A percentile compares a stretch with the other conserved stretches of the same genome.
Evolutionary conservation across 2,329 filamentous ascomycete genomes (phyloP).

Genomic region (Talaromyces verruculosus): DNA sequence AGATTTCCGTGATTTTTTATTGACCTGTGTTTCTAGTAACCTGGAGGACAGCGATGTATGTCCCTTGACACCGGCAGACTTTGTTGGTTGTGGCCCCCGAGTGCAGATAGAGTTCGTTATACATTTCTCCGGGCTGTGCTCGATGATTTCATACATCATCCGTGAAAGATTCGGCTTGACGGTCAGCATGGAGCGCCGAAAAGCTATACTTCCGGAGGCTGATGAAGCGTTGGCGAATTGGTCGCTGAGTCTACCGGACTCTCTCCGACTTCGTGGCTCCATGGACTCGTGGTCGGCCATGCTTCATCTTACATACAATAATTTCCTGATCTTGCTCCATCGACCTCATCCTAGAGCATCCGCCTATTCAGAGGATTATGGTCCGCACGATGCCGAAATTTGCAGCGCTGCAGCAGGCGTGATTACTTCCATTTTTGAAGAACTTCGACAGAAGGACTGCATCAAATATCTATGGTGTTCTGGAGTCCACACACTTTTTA

Average conservation of each 20-base stretch:
- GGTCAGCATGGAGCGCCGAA: conserved; percentile 42
- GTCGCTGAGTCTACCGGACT: conserved; percentile 45
- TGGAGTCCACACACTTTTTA: conserved; percentile 47
- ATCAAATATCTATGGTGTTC: conserved; percentile 48
- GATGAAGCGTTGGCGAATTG: conserved; percentile 45
- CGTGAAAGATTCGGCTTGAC: conserved; percentile 44
- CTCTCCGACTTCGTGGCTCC: conserved; percentile 41
- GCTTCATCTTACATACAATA: conserved; percentile 48
- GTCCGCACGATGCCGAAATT: conserved; percentile 48
- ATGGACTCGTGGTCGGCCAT: conserved; percentile 47
- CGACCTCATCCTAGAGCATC: conserved; percentile 46
- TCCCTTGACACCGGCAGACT: conserved; percentile 47
- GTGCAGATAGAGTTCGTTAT: conserved; percentile 50
- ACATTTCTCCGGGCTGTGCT: conserved; percentile 52
- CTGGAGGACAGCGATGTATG: conserved; percentile 55
- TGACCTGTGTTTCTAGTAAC: conserved; percentile 32
- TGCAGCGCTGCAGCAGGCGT: conserved; percentile 48
- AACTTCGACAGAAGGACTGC: conserved; percentile 43
- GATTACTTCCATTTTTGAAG: conserved; percentile 48
- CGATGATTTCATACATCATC: conserved; percentile 50
- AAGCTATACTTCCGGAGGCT: conserved; percentile 43
- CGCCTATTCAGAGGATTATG: conserved; percentile 46
- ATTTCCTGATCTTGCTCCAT: conserved; percentile 48
- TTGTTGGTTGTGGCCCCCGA: conserved; percentile 47
- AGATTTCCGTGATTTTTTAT: not conserved